Base-by-base conservation (phyloP, 1,284 basidiomycete species). In the Apiotrichum domesticum region DNA sequence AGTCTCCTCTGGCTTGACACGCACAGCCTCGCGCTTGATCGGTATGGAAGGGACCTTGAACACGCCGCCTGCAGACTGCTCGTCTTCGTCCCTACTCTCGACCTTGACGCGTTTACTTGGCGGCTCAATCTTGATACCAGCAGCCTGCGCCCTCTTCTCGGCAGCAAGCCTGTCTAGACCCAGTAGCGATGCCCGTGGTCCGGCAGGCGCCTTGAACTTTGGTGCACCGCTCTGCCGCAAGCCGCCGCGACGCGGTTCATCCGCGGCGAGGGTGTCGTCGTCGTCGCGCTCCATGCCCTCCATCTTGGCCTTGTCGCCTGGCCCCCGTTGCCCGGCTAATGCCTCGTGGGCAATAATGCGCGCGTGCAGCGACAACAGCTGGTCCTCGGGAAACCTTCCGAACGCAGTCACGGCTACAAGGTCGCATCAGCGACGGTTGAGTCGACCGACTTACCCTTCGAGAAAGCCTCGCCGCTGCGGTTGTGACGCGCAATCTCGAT, bases 131-230 rank as follows among this genome's bases (percentile, higher is more conserved):
- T 83, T 50, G 72, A 77, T 61, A 78, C 77, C 68, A 76, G 57
- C 63, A 2, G 85, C 83, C 40, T 77, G 73, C 11, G 82, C 84
- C 47, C 88, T 80, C 76, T 96, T 97, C 71, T 94, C 90, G 56
- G 83, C 84, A 0, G 94, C 93, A 2, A 97, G 81, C 37, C 81
- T 82, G 72, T 98, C 93, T 5, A 97, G 80, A 0, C 93, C 92
- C 0, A 96, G 82, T 1, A 90, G 67, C 2, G 91, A 95, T 0
- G 83, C 85, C 14, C 88, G 76, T 29, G 85, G 82, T 60, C 82
- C 85, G 0, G 82, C 81, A 0, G 89, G 89, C 66, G 84, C 79
- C 53, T 83, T 82, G 75, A 93, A 94, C 0, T 84, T 84, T 63
- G 91, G 89, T 71, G 79, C 81, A 3, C 86, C 87, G 14, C 77